Base-by-base conservation (phyloP, 2,329 filamentous ascomycete genomes). In the Pseudocercospora ulei region DNA sequence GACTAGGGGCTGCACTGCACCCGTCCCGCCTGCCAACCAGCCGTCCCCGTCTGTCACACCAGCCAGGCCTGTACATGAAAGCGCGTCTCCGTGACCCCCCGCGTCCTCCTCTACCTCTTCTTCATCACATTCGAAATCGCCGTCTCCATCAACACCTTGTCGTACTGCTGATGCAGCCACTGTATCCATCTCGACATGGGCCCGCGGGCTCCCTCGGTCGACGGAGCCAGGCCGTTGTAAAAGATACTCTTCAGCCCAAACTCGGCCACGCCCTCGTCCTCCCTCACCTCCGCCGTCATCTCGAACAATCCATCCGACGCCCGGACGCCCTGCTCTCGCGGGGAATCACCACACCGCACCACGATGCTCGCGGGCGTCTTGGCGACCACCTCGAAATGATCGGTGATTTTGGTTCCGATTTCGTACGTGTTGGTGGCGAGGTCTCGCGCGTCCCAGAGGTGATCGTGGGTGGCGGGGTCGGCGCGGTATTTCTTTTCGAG, bases 351-450 rank as follows among this genome's bases (percentile, higher is more conserved):
- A 48, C 74, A 79, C 13, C 79, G 73, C 13, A 82, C 68, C 1
- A 75, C 67, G 43, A 82, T 77, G 7, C 68, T 64, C 4, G 67
- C 68, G 0, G 71, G 63, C 0, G 72, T 76, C 61, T 78, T 78
- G 37, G 76, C 72, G 1, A 83, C 63, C 0, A 83, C 77, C 57
- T 82, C 76, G 54, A 83, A 83, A 58, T 83, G 79, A 55, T 83
- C 77, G 2, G 75, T 80, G 41, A 83, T 71, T 25, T 66, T 56
- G 1, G 78, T 80, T 20, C 78, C 78, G 24, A 70, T 65, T 12
- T 76, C 70, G 55, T 82, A 83, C 6, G 50, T 66, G 41, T 66
- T 74, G n/a, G 60, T 50, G 4, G 66, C 57, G 1, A 83, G 68
- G 35, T 77, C 67, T 7, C 68, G 59, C 2, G 57, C 62, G 2